These are phyloP conservation scores for Eucalyptus cladocalyx DNA, from an alignment of 345 rosid genomes.

Conservation along the genomic window DNA sequence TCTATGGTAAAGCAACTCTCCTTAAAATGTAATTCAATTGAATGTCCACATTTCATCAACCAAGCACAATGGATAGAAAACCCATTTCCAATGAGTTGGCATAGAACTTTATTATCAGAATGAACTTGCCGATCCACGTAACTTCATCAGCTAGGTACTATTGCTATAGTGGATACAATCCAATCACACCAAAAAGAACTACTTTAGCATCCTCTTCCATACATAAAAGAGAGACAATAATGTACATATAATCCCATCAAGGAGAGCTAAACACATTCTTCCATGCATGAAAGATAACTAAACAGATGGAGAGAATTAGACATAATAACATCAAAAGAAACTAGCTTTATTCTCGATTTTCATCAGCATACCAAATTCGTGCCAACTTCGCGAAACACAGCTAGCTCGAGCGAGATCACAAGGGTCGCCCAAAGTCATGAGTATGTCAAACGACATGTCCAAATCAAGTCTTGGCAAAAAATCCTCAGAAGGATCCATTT, in stretches of 20 bases:
- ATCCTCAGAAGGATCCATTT: constrained; percentile 14
- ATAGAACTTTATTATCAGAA: neutral
- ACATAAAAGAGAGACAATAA: neutral
- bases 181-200: neutral
- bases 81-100: neutral
- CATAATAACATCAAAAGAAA: neutral
- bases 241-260: neutral
- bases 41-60: neutral
- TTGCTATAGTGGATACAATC: neutral
- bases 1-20: neutral
- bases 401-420: constrained; percentile 59
- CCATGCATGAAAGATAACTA: neutral
- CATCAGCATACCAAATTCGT: constrained; percentile 43
- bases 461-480: constrained; percentile 33
- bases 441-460: constrained; percentile 35
- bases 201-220: neutral
- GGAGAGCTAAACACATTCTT: neutral
- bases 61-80: neutral
- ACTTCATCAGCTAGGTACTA: neutral
- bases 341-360: neutral
- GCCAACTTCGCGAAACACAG: constrained; percentile 64
- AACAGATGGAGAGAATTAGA: neutral
- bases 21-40: neutral
- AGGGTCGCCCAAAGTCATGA: constrained; percentile 43
- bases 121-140: neutral